A percentile compares a stretch with the other conserved stretches of the same genome.
phyloP scores from a whole-genome alignment of 306 rosid genomes.

The Vigna reflexopilosa region DNA sequence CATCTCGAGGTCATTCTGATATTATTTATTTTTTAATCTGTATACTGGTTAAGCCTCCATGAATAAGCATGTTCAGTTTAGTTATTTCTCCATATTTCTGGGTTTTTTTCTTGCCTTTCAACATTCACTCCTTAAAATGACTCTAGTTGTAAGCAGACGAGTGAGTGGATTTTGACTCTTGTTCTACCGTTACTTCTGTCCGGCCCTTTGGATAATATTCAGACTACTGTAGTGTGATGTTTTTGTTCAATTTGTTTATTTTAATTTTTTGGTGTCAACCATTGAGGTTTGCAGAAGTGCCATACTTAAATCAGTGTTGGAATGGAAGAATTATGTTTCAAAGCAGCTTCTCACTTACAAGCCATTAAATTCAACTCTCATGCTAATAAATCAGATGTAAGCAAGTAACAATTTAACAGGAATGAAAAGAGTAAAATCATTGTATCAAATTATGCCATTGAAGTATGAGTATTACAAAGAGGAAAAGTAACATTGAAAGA shows the following conservation, averaged over 20 bases:
- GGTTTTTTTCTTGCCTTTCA: background rate
- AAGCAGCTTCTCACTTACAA: too few species aligned
- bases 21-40: background rate
- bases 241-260: conserved; percentile 3
- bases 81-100: background rate
- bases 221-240: background rate
- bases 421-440: too few species aligned
- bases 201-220: background rate
- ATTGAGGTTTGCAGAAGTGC: background rate
- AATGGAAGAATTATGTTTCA: too few species aligned
- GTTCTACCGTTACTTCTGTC: background rate
- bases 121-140: background rate
- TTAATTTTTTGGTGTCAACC: background rate
- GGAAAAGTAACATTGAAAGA: too few species aligned
- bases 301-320: background rate
- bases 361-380: too few species aligned
- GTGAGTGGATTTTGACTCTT: background rate
- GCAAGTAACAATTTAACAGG: too few species aligned
- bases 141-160: background rate
- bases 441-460: too few species aligned
- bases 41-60: conserved; percentile 12
- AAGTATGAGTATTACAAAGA: too few species aligned
- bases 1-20: conserved; percentile 10
- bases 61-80: background rate
- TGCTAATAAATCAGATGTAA: too few species aligned